Base-by-base conservation (phyloP, 257 asterid genomes). In the Primulina eburnea region DNA sequence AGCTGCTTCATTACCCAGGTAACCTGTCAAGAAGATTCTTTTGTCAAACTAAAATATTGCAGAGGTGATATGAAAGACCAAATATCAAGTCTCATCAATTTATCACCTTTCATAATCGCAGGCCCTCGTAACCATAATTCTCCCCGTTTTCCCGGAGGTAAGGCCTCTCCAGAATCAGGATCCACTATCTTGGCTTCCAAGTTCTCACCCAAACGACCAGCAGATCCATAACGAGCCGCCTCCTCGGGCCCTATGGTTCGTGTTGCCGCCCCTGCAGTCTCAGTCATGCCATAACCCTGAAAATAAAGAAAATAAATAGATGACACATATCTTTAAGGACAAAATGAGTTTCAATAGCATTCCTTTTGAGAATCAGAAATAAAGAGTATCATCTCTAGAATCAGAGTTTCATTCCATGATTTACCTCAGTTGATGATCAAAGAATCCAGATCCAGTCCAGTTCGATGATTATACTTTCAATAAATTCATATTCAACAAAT, bases 261-360 rank as follows among this genome's bases (percentile, higher is more conserved):
- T 20, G 96, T 76, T 52, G 80, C 88, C 9, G 72, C 87, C 76
- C 98, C 98, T 1, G 87, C 76, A 47, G 85, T 83, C 87, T 90
- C 98, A 0, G 98, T 92, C 87, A 92, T 62, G 26, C 97, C 98
- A 78, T 87, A 92, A 17, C 98, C 97, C 98, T 93, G 24, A 21
- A 21, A 21, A 21, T 64, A 60, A 28, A 56, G 24, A 21, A 21
- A 21, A 21, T 64, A 60, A 28, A 56, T 52, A 71, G 28, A 53
- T 60, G 29, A 73, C 43, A 17, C 17, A 12, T 26, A 47, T 16
- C 20, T 7, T 33, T 43, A 74, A 60, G 7, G 29, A 1, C 47
- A 18, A 18, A 64, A 26, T 24, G 43, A 26, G 32, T 12, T 3
- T 18, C 3, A 8, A 64, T 64, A 28, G 3, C 32, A 72, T 4